These are phyloP conservation scores for Quercus bicolor DNA, from an alignment of 306 rosid genomes.

Conservation along the genomic window DNA sequence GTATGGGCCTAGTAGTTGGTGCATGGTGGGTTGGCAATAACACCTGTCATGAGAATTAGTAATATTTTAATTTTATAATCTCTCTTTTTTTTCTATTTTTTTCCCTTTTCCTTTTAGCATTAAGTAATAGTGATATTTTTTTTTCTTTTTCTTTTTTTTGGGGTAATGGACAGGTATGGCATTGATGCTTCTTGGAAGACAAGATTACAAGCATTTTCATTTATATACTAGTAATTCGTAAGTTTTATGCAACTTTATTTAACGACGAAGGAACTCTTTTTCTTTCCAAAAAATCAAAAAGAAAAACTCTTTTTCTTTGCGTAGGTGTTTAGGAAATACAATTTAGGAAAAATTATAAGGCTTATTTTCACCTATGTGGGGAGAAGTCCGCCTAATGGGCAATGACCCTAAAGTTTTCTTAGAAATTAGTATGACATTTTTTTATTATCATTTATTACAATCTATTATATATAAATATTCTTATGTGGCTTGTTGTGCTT, in stretches of 20 bases:
- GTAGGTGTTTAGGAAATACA: too few species aligned
- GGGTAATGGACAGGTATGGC: slow-evolving; percentile 11
- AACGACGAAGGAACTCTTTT: neutral
- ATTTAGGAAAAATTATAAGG: too few species aligned
- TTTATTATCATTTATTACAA: too few species aligned
- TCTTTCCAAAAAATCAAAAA: neutral
- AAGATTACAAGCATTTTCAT: neutral
- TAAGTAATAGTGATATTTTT: too few species aligned
- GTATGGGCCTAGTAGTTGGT: slow-evolving; percentile 18
- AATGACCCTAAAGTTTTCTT: too few species aligned
- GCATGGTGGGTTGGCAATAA: slow-evolving; percentile 13
- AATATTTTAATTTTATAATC: neutral
- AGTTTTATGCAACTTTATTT: slow-evolving; percentile 3
- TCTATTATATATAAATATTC: too few species aligned
- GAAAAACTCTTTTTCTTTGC: neutral
- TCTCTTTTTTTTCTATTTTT: neutral
- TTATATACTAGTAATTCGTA: neutral
- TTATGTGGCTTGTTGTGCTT: too few species aligned
- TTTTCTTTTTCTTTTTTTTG: too few species aligned
- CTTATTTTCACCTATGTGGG: too few species aligned
- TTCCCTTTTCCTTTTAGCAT: slow-evolving; percentile 3
- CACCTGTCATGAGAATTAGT: neutral
- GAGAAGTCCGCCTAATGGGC: too few species aligned
- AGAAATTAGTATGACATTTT: too few species aligned
- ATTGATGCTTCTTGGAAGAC: slow-evolving; percentile 31